These are phyloP conservation scores for Hibiscus mutabilis DNA, from an alignment of 345 rosid genomes.

Conservation along the genomic window DNA sequence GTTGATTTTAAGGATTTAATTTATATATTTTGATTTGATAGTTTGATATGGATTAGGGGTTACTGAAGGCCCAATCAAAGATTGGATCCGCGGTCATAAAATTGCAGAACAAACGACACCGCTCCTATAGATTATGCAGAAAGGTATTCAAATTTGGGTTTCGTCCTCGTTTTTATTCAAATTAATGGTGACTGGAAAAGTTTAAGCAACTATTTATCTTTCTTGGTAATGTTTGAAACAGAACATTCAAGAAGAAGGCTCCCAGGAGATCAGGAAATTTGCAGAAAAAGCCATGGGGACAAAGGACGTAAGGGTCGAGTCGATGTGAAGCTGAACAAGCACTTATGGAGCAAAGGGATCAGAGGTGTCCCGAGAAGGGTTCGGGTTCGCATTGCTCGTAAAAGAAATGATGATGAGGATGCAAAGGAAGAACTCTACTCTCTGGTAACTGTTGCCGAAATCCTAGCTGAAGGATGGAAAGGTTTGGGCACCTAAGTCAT, in stretches of 20 bases:
- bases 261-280: constrained; percentile 66
- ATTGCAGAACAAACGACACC: neutral
- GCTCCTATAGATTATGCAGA: neutral
- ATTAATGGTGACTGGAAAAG: too few species aligned
- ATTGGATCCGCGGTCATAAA: neutral
- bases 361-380: constrained; percentile 58
- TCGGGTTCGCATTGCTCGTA: constrained; percentile 53
- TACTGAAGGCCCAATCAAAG: neutral
- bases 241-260: constrained; percentile 67
- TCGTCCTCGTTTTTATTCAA: constrained; percentile 7
- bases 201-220: too few species aligned
- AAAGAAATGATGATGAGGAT: constrained; percentile 63
- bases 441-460: constrained; percentile 50
- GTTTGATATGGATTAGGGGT: neutral
- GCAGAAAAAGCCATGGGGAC: constrained; percentile 54
- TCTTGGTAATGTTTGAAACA: constrained; percentile 15
- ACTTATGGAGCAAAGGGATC: constrained; percentile 61
- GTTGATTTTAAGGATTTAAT: too few species aligned
- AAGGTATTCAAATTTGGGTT: constrained; percentile 24
- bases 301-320: constrained; percentile 39
- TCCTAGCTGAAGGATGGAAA: constrained; percentile 44
- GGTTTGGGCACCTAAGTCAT: constrained; percentile 56
- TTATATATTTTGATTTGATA: too few species aligned
- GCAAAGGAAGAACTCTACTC: constrained; percentile 65
- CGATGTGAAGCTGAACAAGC: constrained; percentile 61